Conservation (phyloP, 257 asterid genomes). For the Linaria vulgaris region DNA sequence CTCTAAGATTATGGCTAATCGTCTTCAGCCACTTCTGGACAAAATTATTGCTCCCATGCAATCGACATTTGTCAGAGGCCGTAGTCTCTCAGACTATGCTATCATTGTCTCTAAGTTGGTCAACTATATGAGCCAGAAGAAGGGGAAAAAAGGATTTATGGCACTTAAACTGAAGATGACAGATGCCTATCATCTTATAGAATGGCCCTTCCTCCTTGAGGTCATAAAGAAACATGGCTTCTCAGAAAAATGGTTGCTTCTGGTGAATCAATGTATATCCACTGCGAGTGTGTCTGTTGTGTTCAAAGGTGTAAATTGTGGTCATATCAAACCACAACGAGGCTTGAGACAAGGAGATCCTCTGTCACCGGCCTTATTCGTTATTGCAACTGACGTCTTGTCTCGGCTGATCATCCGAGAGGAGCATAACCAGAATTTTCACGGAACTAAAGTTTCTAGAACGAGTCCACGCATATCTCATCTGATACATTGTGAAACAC, state of each 20-base stretch:
- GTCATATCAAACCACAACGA: not conserved
- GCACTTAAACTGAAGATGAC: not conserved
- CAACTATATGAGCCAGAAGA: not conserved
- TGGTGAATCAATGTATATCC: not conserved
- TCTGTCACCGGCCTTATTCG: not conserved
- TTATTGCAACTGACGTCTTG: not conserved
- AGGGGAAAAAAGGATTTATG: not conserved
- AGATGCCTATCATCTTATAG: not conserved
- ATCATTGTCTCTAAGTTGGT: not conserved
- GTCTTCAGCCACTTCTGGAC: not conserved
- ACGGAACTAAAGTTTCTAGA: constrained; percentile 2
- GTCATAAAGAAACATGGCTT: not conserved
- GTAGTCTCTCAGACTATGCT: not conserved
- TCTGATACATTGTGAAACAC: not conserved
- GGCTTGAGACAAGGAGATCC: not conserved
- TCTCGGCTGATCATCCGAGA: not conserved
- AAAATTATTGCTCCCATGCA: not conserved
- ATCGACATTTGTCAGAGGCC: not conserved
- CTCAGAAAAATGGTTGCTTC: not conserved
- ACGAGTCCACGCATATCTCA: not conserved
- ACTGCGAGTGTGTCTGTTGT: not conserved
- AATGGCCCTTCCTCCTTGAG: not conserved
- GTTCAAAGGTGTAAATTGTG: not conserved
- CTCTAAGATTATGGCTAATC: not conserved
- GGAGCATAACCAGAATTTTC: not conserved